These are phyloP conservation scores for Russula olivacea DNA, from an alignment of 768 basidiomycete genomes.

Conservation along the genomic window DNA sequence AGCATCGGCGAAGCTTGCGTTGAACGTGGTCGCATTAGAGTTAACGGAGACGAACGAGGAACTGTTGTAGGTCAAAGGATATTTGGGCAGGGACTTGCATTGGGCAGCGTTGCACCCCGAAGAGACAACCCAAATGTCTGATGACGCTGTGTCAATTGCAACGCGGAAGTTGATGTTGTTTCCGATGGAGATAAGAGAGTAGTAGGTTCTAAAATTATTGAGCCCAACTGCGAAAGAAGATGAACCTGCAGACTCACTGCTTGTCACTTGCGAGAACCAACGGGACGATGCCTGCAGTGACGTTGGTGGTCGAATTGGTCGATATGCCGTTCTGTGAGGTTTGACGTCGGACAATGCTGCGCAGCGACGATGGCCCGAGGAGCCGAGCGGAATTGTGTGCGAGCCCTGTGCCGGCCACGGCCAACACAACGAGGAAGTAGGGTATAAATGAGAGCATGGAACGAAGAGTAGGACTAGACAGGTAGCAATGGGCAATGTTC, in stretches of 20 bases:
- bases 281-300: slow-evolving; percentile 10
- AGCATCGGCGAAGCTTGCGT: slow-evolving; percentile 57
- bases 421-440: slow-evolving; percentile 14
- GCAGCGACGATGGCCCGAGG: slow-evolving; percentile 4
- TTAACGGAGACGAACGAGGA: slow-evolving; percentile 59
- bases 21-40: slow-evolving; percentile 54
- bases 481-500: slow-evolving; percentile 1
- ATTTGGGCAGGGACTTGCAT: slow-evolving; percentile 58
- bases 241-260: slow-evolving; percentile 14
- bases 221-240: background rate
- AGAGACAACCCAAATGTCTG: slow-evolving; percentile 67
- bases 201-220: slow-evolving; percentile 52
- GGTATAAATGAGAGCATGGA: background rate
- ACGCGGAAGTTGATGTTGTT: slow-evolving; percentile 59
- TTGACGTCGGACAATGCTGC: slow-evolving; percentile 18
- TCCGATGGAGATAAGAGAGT: slow-evolving; percentile 53
- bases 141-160: slow-evolving; percentile 68
- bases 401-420: slow-evolving; percentile 10
- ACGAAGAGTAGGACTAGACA: background rate
- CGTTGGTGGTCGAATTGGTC: slow-evolving; percentile 8
- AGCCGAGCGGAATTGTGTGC: background rate
- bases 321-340: background rate
- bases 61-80: slow-evolving; percentile 62
- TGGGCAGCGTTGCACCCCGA: slow-evolving; percentile 51
- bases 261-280: slow-evolving; percentile 20